Conservation (phyloP, 2,329 filamentous ascomycete genomes). For the Aspergillus neotritici region DNA sequence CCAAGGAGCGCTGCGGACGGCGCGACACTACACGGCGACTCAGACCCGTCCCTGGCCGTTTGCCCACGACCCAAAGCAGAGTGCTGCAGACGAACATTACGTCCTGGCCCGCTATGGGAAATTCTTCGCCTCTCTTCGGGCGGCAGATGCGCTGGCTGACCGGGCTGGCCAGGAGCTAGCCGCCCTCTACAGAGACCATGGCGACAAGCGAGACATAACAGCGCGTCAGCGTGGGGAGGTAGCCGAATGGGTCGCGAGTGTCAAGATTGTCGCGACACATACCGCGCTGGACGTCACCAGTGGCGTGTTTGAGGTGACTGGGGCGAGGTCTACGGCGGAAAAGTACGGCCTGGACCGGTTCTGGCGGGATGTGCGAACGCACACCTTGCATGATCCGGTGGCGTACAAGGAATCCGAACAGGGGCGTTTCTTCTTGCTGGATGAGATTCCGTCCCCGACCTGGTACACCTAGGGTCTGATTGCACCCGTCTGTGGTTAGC, state of each 20-base stretch:
- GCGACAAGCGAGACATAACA: slow-evolving; percentile 43
- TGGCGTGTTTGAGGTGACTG: slow-evolving; percentile 61
- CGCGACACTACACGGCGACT: slow-evolving; percentile 52
- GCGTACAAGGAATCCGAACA: slow-evolving; percentile 62
- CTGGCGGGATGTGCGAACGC: slow-evolving; percentile 62
- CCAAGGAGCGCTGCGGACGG: slow-evolving; percentile 52
- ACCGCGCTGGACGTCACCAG: slow-evolving; percentile 53
- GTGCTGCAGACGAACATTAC: slow-evolving; percentile 59
- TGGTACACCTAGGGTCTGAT: slow-evolving; percentile 59
- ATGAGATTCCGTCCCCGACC: slow-evolving; percentile 53
- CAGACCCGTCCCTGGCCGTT: slow-evolving; percentile 60
- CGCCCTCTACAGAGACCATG: slow-evolving; percentile 43
- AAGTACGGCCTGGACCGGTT: slow-evolving; percentile 60
- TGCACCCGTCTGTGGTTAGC: neutral
- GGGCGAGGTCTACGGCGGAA: slow-evolving; percentile 51
- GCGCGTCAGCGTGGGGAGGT: slow-evolving; percentile 53
- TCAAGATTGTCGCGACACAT: slow-evolving; percentile 60
- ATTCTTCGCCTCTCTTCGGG: slow-evolving; percentile 57
- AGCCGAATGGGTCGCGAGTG: slow-evolving; percentile 58
- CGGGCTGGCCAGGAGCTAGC: slow-evolving; percentile 48
- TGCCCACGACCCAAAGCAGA: slow-evolving; percentile 57
- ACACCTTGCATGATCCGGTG: slow-evolving; percentile 62
- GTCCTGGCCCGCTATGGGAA: slow-evolving; percentile 61
- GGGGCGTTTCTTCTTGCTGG: slow-evolving; percentile 52
- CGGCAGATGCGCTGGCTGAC: slow-evolving; percentile 55